Percentiles rank a stretch among this genome's conserved stretches.
These are phyloP conservation scores for Buxus sempervirens DNA, from an alignment of 164 flowering plant species.

Conservation along the genomic window DNA sequence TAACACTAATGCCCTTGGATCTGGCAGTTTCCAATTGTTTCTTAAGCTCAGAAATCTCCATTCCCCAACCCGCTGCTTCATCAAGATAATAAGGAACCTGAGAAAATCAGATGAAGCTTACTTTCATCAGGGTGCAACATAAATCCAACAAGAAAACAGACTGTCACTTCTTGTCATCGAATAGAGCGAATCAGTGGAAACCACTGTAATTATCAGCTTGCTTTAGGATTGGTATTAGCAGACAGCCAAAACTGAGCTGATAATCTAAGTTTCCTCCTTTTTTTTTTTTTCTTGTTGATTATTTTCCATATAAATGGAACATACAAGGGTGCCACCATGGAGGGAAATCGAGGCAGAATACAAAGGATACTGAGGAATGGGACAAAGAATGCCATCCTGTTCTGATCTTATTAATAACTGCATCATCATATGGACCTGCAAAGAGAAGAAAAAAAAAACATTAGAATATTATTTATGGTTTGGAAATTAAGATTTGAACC, in stretches of 20 bases:
- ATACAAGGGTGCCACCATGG: slow-evolving; percentile 95
- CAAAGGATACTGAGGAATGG: slow-evolving; percentile 97
- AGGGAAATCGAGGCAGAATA: slow-evolving; percentile 98
- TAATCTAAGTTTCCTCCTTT: neutral
- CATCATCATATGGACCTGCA: slow-evolving; percentile 99
- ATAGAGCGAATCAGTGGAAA: neutral
- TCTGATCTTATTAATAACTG: slow-evolving; percentile 83
- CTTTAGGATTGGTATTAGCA: neutral
- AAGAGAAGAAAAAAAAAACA: slow-evolving; percentile 7
- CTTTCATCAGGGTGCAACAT: neutral
- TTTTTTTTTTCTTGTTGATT: neutral
- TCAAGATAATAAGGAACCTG: slow-evolving; percentile 97
- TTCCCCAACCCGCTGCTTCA: slow-evolving; percentile 94
- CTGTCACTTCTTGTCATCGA: neutral
- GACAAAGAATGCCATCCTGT: slow-evolving; percentile 93
- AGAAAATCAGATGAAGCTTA: slow-evolving; percentile 9
- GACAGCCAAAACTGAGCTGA: neutral
- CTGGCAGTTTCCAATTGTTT: slow-evolving; percentile 72
- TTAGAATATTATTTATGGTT: neutral
- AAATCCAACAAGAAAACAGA: neutral
- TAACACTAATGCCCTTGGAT: slow-evolving; percentile 70
- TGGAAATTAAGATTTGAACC: neutral
- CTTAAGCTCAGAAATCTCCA: slow-evolving; percentile 77
- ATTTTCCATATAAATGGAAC: slow-evolving; percentile 11
- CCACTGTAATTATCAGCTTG: neutral